These are phyloP conservation scores for Serendipita indica DNA, from an alignment of 768 basidiomycete species.

Conservation along the genomic window DNA sequence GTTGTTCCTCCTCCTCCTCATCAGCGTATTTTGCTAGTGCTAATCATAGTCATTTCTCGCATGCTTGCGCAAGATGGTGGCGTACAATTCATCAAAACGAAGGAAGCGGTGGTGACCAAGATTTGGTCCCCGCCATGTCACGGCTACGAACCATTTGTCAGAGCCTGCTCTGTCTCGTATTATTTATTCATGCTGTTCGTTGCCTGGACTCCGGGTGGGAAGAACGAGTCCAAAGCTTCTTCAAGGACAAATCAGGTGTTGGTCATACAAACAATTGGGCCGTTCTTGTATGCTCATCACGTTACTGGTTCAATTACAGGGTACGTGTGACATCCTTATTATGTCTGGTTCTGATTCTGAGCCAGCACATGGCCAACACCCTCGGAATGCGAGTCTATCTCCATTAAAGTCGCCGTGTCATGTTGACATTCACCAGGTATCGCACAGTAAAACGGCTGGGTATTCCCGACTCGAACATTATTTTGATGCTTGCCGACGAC, in stretches of 20 bases:
- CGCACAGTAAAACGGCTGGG: constrained; percentile 95
- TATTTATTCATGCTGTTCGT: neutral
- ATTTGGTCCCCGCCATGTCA: neutral
- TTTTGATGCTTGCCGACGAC: constrained; percentile 97
- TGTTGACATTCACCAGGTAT: constrained; percentile 44
- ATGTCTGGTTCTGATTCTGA: neutral
- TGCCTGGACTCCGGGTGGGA: neutral
- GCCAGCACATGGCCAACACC: constrained; percentile 96
- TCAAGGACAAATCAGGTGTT: constrained; percentile 8
- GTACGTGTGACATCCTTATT: constrained; percentile 32
- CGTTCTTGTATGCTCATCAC: constrained; percentile 81
- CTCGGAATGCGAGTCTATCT: constrained; percentile 72
- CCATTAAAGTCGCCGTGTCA: neutral
- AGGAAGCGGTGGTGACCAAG: neutral
- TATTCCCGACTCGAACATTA: constrained; percentile 96
- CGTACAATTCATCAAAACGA: neutral
- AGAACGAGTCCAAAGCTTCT: constrained; percentile 12
- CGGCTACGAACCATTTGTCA: neutral
- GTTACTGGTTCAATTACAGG: constrained; percentile 98
- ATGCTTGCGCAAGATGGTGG: neutral
- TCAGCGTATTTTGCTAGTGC: constrained; percentile 7
- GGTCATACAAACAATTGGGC: constrained; percentile 98
- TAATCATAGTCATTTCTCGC: neutral
- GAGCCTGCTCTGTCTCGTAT: neutral
- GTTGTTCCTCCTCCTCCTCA: neutral